phyloP scores from a whole-genome alignment of 176 grass and related monocot genomes.

The Thalia dealbata region DNA sequence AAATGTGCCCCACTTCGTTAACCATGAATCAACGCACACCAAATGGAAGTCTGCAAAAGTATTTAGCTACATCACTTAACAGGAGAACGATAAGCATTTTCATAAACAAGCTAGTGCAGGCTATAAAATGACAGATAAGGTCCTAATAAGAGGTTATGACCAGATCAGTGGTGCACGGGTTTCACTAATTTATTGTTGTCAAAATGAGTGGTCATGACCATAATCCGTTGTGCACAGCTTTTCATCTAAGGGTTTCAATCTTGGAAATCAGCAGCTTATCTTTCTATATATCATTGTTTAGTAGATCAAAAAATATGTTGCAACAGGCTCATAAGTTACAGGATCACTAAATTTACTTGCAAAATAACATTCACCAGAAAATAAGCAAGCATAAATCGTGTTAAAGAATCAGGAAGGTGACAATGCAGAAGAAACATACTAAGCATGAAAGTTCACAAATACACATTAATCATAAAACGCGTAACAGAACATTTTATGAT shows the following conservation, averaged over 20 bases:
- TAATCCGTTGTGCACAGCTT: background rate
- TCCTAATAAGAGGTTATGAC: background rate
- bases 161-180: background rate
- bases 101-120: background rate
- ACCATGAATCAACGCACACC: constrained; percentile 70
- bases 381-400: background rate
- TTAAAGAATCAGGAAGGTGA: background rate
- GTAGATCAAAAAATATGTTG: background rate
- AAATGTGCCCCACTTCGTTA: constrained; percentile 79
- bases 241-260: background rate
- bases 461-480: background rate
- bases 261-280: background rate
- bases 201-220: background rate
- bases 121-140: too few relatives aligned
- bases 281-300: background rate
- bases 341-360: background rate
- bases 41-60: constrained; percentile 31
- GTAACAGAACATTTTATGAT: background rate
- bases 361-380: background rate
- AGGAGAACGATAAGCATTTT: background rate
- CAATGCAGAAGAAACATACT: background rate
- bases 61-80: background rate
- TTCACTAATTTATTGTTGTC: background rate
- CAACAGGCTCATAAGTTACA: background rate
- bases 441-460: background rate